Evolutionary conservation across 192 early-diverging fungal species (phyloP).

Genomic region (Obelidium mucronatum): DNA sequence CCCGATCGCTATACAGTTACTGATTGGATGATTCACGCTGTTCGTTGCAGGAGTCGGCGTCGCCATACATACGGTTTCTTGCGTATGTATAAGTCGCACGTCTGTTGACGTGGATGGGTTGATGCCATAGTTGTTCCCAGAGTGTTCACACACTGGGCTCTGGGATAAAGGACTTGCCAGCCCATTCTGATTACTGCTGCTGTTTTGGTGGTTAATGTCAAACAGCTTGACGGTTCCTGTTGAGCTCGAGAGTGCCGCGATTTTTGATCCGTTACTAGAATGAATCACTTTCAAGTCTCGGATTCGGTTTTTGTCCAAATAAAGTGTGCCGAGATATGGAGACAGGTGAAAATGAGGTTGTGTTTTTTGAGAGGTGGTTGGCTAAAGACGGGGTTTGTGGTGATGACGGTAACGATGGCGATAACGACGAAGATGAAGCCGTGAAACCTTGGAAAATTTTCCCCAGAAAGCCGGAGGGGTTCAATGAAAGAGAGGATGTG

Average conservation of each 20-base stretch:
- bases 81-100: conserved; percentile 6
- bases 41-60: not conserved
- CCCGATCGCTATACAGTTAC: conserved; percentile 47
- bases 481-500: too few relatives aligned
- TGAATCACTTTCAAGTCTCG: not conserved
- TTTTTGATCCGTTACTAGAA: conserved; percentile 20
- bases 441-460: not conserved
- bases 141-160: too few relatives aligned
- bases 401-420: not conserved
- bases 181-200: too few relatives aligned
- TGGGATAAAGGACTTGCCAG: too few relatives aligned
- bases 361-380: not conserved
- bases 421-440: not conserved
- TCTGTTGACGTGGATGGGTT: not conserved
- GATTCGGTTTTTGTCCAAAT: not conserved
- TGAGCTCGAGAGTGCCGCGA: conserved; percentile 61
- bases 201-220: conserved; percentile 45
- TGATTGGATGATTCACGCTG: not conserved
- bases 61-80: conserved; percentile 42
- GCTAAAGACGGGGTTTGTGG: not conserved
- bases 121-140: not conserved
- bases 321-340: not conserved
- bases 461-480: not conserved
- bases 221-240: conserved; percentile 72
- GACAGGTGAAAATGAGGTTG: not conserved